Evolutionary conservation across 805 yeast species (phyloP), one percentile per base, ranked within the genome.

Genomic region (Candida berthetii): DNA sequence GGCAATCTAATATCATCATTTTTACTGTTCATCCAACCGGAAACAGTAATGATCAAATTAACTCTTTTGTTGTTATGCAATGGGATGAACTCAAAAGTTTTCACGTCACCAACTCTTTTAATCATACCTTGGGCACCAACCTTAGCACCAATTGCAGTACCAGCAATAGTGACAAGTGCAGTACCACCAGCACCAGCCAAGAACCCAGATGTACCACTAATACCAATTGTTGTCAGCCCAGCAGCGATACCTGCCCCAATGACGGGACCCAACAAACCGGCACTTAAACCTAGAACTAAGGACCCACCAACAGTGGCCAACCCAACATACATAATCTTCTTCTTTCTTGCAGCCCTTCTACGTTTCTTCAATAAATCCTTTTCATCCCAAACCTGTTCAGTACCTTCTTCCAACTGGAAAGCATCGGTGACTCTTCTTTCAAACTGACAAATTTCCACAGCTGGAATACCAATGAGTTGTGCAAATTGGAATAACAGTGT

Each of bases 181-280:
- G 97, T 86, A 38, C 99, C 99, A 28, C 96, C 99, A 2, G 91
- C 86, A 39, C 99, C 98, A 0, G 97, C 97, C 27, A 93, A 67
- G 50, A 93, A 93, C 1, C 95, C 87, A 14, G 88, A 64, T 0
- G 98, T 88, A n/a, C 99, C 98, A 1, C 86, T 71, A 18, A 95
- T 85, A 27, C 99, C 99, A 18, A 91, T 78, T 0, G 99, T 93
- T 1, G 97, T 82, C 33, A 93, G 69, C 14, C 98, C 99, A 3
- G 98, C 98, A 2, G 98, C 99, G 24, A 93, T 57, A 54, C 99
- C 99, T 2, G 98, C 98, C 39, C 98, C 98, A 54, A 93, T 95
- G 3, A 95, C 96, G 0, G 99, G 99, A 0, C 99, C 99, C 36
- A 93, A 66, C 35, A 93, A 63, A 7, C 99, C 99, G 8, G 96